These are phyloP conservation scores for Brassica carinata DNA, from an alignment of 345 rosid species.

Conservation along the genomic window DNA sequence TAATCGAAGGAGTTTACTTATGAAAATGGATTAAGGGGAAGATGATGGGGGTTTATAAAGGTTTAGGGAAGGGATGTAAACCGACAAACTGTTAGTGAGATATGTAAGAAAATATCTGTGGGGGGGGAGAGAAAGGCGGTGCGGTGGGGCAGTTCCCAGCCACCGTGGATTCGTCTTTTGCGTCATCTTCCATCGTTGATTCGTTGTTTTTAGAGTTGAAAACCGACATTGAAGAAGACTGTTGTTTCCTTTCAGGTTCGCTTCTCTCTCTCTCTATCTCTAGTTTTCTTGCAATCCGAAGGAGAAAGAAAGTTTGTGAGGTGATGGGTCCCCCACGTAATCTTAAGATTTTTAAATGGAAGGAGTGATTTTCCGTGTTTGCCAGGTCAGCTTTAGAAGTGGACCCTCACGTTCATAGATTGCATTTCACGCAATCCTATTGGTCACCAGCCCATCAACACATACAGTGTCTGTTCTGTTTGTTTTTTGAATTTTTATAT, in stretches of 20 bases:
- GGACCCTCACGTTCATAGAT: background rate
- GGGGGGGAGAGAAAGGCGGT: constrained; percentile 48
- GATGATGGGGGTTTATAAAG: constrained; percentile 31
- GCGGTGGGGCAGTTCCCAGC: constrained; percentile 31
- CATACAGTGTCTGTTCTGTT: background rate
- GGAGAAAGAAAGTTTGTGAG: background rate
- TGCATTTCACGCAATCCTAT: constrained; percentile 9
- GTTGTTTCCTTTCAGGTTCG: constrained; percentile 25
- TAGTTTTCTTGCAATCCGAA: background rate
- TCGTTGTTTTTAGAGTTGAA: background rate
- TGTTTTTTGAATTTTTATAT: background rate
- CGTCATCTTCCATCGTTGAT: constrained; percentile 17
- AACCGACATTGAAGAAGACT: constrained; percentile 25
- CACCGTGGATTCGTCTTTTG: constrained; percentile 23
- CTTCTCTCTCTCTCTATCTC: background rate
- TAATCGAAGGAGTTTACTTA: background rate
- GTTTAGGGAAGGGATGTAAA: constrained; percentile 28
- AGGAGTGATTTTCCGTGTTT: constrained; percentile 31
- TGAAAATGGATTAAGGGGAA: background rate
- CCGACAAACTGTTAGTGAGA: constrained; percentile 53
- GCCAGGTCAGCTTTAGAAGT: constrained; percentile 31
- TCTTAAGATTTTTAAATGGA: constrained; percentile 13
- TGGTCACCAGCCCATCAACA: constrained; percentile 1
- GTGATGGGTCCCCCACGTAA: constrained; percentile 28
- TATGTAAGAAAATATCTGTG: constrained; percentile 38